Evolutionary conservation across 2,329 filamentous ascomycete species (phyloP).

Genomic region (Aspergillus luchuensis): DNA sequence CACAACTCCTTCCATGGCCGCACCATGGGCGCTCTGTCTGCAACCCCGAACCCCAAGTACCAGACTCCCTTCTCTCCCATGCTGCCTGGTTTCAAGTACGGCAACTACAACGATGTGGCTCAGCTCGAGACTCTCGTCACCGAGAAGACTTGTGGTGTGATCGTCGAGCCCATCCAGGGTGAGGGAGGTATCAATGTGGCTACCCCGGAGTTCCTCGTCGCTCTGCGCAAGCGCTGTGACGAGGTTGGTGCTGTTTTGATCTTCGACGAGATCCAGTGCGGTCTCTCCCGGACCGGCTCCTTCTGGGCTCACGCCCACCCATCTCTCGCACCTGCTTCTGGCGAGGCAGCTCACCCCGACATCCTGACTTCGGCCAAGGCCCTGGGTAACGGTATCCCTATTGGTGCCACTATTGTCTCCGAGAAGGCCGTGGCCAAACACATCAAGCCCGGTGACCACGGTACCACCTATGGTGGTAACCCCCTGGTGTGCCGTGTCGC

Average conservation of each 20-base stretch:
- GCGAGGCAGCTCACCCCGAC: slow-evolving; percentile 79
- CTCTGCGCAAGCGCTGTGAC: slow-evolving; percentile 80
- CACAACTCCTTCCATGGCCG: slow-evolving; percentile 91
- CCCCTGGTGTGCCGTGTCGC: slow-evolving; percentile 81
- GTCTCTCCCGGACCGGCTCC: slow-evolving; percentile 79
- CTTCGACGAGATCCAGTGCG: slow-evolving; percentile 97
- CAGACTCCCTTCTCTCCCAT: slow-evolving; percentile 93
- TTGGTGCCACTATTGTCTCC: slow-evolving; percentile 76
- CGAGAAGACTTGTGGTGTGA: slow-evolving; percentile 85
- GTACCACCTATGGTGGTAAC: slow-evolving; percentile 92
- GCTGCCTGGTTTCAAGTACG: slow-evolving; percentile 89
- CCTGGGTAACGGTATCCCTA: slow-evolving; percentile 92
- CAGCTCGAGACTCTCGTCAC: slow-evolving; percentile 74
- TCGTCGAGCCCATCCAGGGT: slow-evolving; percentile 95
- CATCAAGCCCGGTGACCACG: slow-evolving; percentile 78
- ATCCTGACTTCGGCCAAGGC: slow-evolving; percentile 94
- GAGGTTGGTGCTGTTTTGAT: slow-evolving; percentile 87
- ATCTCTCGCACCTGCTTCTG: slow-evolving; percentile 51
- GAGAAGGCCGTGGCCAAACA: slow-evolving; percentile 66
- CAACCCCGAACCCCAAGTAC: slow-evolving; percentile 97
- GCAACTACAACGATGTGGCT: slow-evolving; percentile 78
- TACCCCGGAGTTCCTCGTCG: slow-evolving; percentile 76
- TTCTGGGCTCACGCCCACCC: slow-evolving; percentile 86
- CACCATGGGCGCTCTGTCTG: slow-evolving; percentile 93
- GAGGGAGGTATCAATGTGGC: slow-evolving; percentile 91